phyloP scores from a whole-genome alignment of 352 stramenopile species.

The Pythium aristosporum region DNA sequence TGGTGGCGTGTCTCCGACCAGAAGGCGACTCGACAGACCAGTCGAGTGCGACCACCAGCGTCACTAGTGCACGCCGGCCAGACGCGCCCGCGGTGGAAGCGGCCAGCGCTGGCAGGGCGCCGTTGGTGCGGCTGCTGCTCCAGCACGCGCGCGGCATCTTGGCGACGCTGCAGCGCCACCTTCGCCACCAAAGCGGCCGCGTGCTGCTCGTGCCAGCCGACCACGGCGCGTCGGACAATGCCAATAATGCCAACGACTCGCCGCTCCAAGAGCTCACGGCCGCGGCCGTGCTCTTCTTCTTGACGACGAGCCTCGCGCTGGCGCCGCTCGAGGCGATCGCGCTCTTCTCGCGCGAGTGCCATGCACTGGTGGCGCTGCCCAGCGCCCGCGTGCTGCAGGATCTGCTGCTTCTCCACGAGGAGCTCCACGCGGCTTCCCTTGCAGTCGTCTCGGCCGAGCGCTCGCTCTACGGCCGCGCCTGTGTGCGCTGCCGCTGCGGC shows the following conservation, averaged over 20 bases:
- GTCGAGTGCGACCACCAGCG: conserved; percentile 4
- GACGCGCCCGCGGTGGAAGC: neutral
- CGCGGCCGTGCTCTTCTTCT: conserved; percentile 50
- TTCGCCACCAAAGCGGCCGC: conserved; percentile 38
- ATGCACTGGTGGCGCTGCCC: conserved; percentile 32
- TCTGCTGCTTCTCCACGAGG: conserved; percentile 26
- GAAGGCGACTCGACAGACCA: neutral
- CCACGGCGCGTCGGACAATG: conserved; percentile 6
- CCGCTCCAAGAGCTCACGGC: conserved; percentile 32
- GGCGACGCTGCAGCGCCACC: conserved; percentile 42
- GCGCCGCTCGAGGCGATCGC: conserved; percentile 31
- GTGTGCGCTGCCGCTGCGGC: conserved; percentile 47
- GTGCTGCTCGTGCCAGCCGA: conserved; percentile 44
- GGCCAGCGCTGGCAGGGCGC: neutral
- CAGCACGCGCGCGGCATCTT: conserved; percentile 39
- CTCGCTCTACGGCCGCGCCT: conserved; percentile 9
- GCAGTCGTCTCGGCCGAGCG: conserved; percentile 19
- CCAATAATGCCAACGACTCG: neutral
- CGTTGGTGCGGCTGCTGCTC: conserved; percentile 41
- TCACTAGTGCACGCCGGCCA: neutral
- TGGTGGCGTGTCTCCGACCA: conserved; percentile 16
- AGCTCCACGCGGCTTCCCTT: neutral
- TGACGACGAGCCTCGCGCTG: conserved; percentile 31
- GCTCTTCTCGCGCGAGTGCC: conserved; percentile 33
- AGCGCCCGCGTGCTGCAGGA: conserved; percentile 37